Base-by-base conservation (phyloP, 1,139 yeast species). In the Candida glucosophila region DNA sequence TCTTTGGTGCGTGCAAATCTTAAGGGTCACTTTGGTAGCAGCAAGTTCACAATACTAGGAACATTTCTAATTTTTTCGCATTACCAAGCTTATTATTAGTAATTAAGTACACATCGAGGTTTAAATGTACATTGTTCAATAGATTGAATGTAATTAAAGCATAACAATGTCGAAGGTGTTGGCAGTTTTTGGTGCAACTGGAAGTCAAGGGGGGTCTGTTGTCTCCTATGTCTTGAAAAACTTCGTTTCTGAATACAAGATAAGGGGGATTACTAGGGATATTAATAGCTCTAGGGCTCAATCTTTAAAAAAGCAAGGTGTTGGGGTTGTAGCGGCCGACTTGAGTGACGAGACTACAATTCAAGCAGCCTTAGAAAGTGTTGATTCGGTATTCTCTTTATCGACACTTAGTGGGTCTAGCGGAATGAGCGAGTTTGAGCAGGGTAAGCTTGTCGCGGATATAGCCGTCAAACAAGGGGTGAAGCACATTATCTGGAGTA, bases 111-210 rank as follows among this genome's bases (percentile, higher is more conserved):
- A n/a, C n/a, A n/a, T n/a, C n/a, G n/a, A n/a, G n/a, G n/a, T n/a
- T n/a, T n/a, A n/a, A n/a, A n/a, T n/a, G n/a, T n/a, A n/a, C n/a
- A n/a, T n/a, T n/a, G n/a, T n/a, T n/a, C n/a, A n/a, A n/a, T n/a
- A n/a, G n/a, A n/a, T n/a, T n/a, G n/a, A n/a, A n/a, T n/a, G n/a
- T n/a, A n/a, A n/a, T n/a, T n/a, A n/a, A n/a, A n/a, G n/a, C n/a
- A n/a, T n/a, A n/a, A 22, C 12, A 15, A 30, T 30, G 33, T 25
- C 29, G 13, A 28, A 28, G 12, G 5, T 30, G 9, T 19, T 30
- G 14, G 28, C 22, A 13, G 34, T 34, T 11, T 31, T 34, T 22
- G 34, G 36, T 3, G 35, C 35, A 15, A 31, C 36, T n/a, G 35
- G 35, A 13, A 28, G 27, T 2, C 38, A 34, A 19, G 38, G 38